Base-by-base conservation (phyloP, 2,329 filamentous ascomycete species). In the Arthroderma uncinatum region DNA sequence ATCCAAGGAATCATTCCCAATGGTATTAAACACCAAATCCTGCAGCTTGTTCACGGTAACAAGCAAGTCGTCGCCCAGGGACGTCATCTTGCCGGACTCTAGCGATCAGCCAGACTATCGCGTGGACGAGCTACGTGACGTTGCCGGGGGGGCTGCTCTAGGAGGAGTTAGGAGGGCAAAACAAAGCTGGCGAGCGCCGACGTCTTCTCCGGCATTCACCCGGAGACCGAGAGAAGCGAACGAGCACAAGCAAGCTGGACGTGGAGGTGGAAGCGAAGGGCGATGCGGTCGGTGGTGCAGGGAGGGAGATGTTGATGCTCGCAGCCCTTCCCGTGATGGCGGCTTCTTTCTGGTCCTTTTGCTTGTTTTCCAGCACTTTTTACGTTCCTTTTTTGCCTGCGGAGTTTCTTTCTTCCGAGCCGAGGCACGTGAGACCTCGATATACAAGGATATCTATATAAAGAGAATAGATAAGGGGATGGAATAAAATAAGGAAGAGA, bases 11-110 rank as follows among this genome's bases (percentile, higher is more conserved):
- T 98, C 93, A 78, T 91, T 97, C 74, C 93, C 93, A 73, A 98
- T 98, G 65, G 93, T 98, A 77, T 98, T 98, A 79, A 98, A 98
- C 69, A 98, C 93, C 69, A 98, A 77, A 74, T 97, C 93, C 75
- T 98, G 93, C 68, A 98, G 81, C 79, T 95, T 95, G 80, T 98
- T 98, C 77, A 98, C 93, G 63, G 90, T 94, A 66, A 83, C 84
- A 71, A 98, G 83, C 74, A 98, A 79, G 75, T 98, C 91, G 75
- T 98, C 93, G 70, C 93, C 92, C 67, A 98, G 84, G 68, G 92
- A 84, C 71, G 93, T 87, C 93, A 97, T 98, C n/a, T 62, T 70
- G 47, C 33, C 10, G 21, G 16, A 14, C 21, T 53, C 50, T 37
- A 21, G 28, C 33, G 36, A 19, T 25, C 16, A 25, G 62, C 64